A percentile compares a stretch with the other conserved stretches of the same genome.
phyloP scores from a whole-genome alignment of 1,284 basidiomycete genomes.

The Trichosporon sp. region DNA sequence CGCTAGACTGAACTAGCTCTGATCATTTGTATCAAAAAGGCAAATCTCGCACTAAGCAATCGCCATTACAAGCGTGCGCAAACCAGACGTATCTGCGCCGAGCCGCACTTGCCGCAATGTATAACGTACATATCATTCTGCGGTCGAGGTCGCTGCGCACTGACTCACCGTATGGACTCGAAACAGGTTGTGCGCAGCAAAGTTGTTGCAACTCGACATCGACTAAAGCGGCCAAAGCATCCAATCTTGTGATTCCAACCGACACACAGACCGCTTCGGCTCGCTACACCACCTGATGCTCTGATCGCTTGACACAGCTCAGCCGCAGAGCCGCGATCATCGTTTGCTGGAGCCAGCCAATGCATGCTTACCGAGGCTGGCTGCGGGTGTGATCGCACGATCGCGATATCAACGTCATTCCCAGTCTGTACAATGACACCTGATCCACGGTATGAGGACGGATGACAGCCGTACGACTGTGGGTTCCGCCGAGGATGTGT shows the following conservation, averaged over 20 bases:
- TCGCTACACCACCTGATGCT: background rate
- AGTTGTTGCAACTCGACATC: too few species aligned
- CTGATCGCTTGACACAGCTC: background rate
- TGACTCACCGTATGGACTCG: background rate
- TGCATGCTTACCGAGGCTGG: background rate
- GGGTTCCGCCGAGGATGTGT: background rate
- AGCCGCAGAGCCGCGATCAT: background rate
- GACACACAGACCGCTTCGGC: background rate
- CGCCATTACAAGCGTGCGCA: background rate
- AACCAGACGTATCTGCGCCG: too few species aligned
- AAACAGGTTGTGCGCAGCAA: background rate
- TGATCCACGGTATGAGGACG: too few species aligned
- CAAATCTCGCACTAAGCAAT: background rate
- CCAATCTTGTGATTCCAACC: background rate
- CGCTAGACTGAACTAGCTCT: background rate
- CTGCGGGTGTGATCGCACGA: background rate
- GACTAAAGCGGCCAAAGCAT: background rate
- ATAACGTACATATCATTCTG: conserved; percentile 8
- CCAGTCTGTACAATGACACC: too few species aligned
- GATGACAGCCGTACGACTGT: background rate
- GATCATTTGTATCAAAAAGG: background rate
- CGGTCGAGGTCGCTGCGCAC: background rate
- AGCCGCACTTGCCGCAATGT: background rate
- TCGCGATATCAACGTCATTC: background rate
- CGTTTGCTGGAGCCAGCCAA: background rate